Percentiles rank a stretch among this genome's conserved stretches.
Conservation (phyloP, 176 grass and related monocot species). For the Musa schizocarpa region DNA sequence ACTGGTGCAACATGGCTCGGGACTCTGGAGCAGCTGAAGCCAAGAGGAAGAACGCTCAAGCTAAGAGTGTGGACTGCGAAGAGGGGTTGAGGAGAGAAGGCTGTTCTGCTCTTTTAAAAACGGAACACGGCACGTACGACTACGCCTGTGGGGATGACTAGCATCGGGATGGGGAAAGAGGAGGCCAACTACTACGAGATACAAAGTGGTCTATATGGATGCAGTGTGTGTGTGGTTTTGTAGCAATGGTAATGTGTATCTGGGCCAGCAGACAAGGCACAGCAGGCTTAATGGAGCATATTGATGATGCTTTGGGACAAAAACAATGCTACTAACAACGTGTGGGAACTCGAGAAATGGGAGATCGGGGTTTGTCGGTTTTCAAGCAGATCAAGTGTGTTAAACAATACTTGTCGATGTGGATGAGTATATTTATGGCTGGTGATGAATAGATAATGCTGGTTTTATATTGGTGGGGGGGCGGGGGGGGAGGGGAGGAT, state of each 20-base stretch:
- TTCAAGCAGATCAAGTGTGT: slow-evolving; percentile 13
- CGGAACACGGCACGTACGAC: neutral
- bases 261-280: neutral
- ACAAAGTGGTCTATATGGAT: neutral
- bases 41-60: neutral
- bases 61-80: neutral
- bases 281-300: neutral
- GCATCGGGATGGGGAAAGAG: slow-evolving; percentile 18
- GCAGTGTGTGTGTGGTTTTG: neutral
- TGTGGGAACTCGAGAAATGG: slow-evolving; percentile 32
- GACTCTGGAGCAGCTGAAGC: neutral
- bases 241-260: neutral
- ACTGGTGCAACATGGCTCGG: slow-evolving; percentile 46
- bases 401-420: neutral
- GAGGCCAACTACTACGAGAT: neutral
- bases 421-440: neutral
- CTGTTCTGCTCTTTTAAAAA: slow-evolving; percentile 3
- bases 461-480: neutral
- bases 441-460: neutral
- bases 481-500: neutral
- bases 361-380: slow-evolving; percentile 40
- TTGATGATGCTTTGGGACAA: slow-evolving; percentile 17
- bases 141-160: slow-evolving; percentile 5
- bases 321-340: neutral
- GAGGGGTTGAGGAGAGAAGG: slow-evolving; percentile 2